Evolutionary conservation across 768 basidiomycete genomes (phyloP).

Genomic region (Mycena filopes): DNA sequence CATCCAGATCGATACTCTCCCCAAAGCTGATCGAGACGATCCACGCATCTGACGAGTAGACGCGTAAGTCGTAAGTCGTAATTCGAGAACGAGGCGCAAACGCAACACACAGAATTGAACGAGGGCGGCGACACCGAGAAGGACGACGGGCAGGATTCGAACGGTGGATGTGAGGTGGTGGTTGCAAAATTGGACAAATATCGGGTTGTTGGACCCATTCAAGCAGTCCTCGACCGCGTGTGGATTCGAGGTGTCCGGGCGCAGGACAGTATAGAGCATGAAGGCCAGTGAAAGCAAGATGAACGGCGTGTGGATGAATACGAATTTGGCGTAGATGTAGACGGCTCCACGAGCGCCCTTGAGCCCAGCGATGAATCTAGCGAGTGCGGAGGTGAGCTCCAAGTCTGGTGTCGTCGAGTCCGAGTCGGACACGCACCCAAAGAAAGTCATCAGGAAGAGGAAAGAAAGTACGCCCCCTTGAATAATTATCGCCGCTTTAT

Average conservation of each 20-base stretch:
- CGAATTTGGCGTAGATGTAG: constrained; percentile 34
- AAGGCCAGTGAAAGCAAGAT: constrained; percentile 27
- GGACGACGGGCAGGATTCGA: constrained; percentile 29
- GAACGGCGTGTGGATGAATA: constrained; percentile 29
- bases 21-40: constrained; percentile 33
- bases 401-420: neutral
- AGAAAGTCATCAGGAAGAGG: constrained; percentile 32
- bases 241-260: constrained; percentile 15
- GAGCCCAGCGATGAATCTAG: constrained; percentile 30
- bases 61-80: neutral
- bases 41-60: constrained; percentile 23
- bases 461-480: constrained; percentile 34
- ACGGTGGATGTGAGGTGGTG: constrained; percentile 19
- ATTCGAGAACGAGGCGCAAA: neutral
- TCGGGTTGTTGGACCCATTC: constrained; percentile 20
- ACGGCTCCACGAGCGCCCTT: constrained; percentile 19
- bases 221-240: constrained; percentile 24
- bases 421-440: constrained; percentile 27
- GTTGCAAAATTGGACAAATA: constrained; percentile 37
- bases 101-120: constrained; percentile 31
- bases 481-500: constrained; percentile 29
- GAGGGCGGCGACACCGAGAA: constrained; percentile 21
- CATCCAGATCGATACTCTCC: constrained; percentile 27
- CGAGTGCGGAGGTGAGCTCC: neutral
- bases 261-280: constrained; percentile 26